Evolutionary conservation across 2,329 filamentous ascomycete species (phyloP), one percentile per base, ranked within the genome.

Genomic region (Pleurostoma richardsiae): DNA sequence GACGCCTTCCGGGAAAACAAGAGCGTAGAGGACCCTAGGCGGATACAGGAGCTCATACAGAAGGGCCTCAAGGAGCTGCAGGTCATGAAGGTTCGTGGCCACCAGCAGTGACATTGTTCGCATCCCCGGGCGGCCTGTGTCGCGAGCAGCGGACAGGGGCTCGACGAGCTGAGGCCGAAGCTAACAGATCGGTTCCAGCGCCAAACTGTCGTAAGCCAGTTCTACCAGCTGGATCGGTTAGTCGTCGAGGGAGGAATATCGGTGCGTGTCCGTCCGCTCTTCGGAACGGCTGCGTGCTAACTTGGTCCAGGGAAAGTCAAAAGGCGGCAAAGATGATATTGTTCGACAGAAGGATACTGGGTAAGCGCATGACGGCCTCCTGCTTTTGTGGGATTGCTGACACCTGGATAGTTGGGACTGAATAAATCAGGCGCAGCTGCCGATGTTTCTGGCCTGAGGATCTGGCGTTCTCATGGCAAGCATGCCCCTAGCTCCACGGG

Each of bases 121-220:
- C 19, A 2, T 19, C 19, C 19, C 19, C 19, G 19, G 19, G 19
- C 19, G 19, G 41, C 31, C n/a, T 33, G 26, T 29, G 33, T 30
- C n/a, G 4, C 19, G 8, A 19, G 7, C n/a, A 11, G 26, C 4
- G 29, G 26, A 8, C 33, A 19, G 7, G 10, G 29, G 6, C 26
- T 30, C 44, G 42, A 31, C 42, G 47, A 41, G 33, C 27, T 27
- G 27, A 49, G 4, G 30, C n/a, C 10, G 30, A 30, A 42, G 48
- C 50, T 54, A 39, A 43, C 29, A 31, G 19, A 19, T 19, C 31
- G 30, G 30, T 19, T 50, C 58, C 72, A 97, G 94, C 85, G 94
- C 64, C 94, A 97, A 86, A 95, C 92, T 8, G 79, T 94, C 43
- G 82, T 99, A 61, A 95, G 90, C 64, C 88, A 95, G 64, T 97